phyloP scores from a whole-genome alignment of 257 asterid genomes.

The Solanum rostratum region DNA sequence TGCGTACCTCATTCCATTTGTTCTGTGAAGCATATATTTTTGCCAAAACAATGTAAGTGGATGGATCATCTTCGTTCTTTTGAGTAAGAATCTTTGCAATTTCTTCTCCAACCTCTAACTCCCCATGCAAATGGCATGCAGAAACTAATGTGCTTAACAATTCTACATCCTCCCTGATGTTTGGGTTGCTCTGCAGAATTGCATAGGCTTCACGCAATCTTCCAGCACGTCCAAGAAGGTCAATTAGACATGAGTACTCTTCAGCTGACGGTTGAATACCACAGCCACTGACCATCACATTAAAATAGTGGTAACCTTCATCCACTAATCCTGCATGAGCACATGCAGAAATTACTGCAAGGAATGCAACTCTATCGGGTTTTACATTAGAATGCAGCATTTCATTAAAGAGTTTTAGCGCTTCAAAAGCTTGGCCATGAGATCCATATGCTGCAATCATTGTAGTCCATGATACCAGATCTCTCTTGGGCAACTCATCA shows the following conservation, averaged over 20 bases:
- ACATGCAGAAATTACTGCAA: constrained; percentile 75
- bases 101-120: constrained; percentile 45
- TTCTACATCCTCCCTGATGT: constrained; percentile 29
- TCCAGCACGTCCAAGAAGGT: constrained; percentile 69
- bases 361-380: constrained; percentile 69
- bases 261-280: constrained; percentile 46
- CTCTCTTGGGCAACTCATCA: constrained; percentile 34
- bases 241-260: constrained; percentile 63
- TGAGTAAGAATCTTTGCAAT: constrained; percentile 41
- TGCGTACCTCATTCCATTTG: constrained; percentile 48
- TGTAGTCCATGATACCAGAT: constrained; percentile 73
- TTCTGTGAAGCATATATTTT: constrained; percentile 47
- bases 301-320: constrained; percentile 42
- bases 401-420: constrained; percentile 38
- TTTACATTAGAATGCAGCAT: constrained; percentile 38
- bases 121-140: constrained; percentile 50
- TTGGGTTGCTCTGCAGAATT: constrained; percentile 32
- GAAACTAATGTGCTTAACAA: constrained; percentile 60
- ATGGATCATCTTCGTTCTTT: constrained; percentile 35
- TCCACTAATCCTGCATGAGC: constrained; percentile 72
- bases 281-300: constrained; percentile 28
- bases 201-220: constrained; percentile 50
- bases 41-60: constrained; percentile 50
- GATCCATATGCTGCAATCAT: constrained; percentile 75
- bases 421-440: constrained; percentile 58